Percentiles rank a stretch among this genome's conserved stretches.
These are phyloP conservation scores for Solanum tacnaense DNA, from an alignment of 257 asterid genomes.

Conservation along the genomic window DNA sequence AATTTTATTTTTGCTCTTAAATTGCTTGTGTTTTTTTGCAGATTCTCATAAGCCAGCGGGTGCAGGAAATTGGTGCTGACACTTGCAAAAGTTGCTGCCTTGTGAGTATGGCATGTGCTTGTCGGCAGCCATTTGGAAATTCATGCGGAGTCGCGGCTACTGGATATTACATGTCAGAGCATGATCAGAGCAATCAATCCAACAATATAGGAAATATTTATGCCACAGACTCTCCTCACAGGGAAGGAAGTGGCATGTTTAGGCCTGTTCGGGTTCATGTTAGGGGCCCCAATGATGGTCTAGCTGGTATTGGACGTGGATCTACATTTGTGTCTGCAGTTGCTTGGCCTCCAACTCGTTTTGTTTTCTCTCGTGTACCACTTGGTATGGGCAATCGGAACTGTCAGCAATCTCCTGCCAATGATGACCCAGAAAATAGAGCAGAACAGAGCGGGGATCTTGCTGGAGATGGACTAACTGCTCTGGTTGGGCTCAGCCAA, in stretches of 20 bases:
- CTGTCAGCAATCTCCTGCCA: conserved; percentile 59
- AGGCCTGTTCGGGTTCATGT: conserved; percentile 84
- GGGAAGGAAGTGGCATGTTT: conserved; percentile 64
- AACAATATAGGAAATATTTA: conserved; percentile 56
- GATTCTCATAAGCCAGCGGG: conserved; percentile 93
- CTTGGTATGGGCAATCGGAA: conserved; percentile 76
- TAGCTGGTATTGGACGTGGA: conserved; percentile 96
- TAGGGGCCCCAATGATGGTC: conserved; percentile 81
- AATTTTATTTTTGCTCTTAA: conserved; percentile 2
- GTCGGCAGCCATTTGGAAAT: conserved; percentile 64
- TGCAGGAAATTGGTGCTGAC: conserved; percentile 78
- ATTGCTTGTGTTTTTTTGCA: conserved; percentile 19
- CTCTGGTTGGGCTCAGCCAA: conserved; percentile 93
- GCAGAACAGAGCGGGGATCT: conserved; percentile 60
- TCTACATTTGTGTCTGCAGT: conserved; percentile 67
- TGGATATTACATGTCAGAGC: conserved; percentile 67
- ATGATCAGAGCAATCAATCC: conserved; percentile 47
- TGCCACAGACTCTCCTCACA: conserved; percentile 58
- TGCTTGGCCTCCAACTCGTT: conserved; percentile 96
- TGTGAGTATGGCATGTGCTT: conserved; percentile 60
- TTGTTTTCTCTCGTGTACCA: conserved; percentile 97
- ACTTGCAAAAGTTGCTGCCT: conserved; percentile 87
- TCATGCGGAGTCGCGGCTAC: conserved; percentile 43
- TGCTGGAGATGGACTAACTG: conserved; percentile 89
- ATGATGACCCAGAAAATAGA: conserved; percentile 74